Percentiles rank a stretch among this genome's conserved stretches.
Conservation (phyloP, 179 eudicot genomes). For the Carnegiea gigantea region DNA sequence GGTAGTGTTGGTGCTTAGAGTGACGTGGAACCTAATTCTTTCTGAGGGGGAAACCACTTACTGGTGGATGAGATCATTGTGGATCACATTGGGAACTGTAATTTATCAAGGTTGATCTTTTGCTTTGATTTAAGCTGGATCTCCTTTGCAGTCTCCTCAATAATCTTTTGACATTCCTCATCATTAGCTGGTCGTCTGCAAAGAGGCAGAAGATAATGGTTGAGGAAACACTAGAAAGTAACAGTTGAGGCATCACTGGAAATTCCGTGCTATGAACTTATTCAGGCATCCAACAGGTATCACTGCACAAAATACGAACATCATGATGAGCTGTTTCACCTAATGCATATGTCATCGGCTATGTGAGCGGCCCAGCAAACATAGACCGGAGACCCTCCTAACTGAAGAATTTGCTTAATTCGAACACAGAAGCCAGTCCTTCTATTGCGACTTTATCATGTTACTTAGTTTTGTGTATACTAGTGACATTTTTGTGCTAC, state of each 20-base stretch:
- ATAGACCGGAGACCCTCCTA: neutral
- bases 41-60: neutral
- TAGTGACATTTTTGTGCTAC: too few species aligned
- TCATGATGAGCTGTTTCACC: neutral
- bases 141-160: too few species aligned
- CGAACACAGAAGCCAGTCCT: neutral
- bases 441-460: neutral
- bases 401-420: neutral
- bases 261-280: neutral
- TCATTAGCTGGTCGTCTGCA: neutral
- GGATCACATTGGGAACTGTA: neutral
- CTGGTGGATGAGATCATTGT: neutral
- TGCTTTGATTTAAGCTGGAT: neutral
- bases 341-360: neutral
- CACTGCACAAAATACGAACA: neutral
- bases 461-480: too few species aligned
- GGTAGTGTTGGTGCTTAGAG: neutral
- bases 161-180: neutral
- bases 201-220: neutral
- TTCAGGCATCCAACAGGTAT: neutral
- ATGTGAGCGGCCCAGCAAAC: too few species aligned
- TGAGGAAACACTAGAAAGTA: neutral
- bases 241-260: neutral
- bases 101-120: neutral
- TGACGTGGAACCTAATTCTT: neutral